These are phyloP conservation scores for Corrigiola litoralis DNA, from an alignment of 179 eudicot genomes.

Conservation along the genomic window DNA sequence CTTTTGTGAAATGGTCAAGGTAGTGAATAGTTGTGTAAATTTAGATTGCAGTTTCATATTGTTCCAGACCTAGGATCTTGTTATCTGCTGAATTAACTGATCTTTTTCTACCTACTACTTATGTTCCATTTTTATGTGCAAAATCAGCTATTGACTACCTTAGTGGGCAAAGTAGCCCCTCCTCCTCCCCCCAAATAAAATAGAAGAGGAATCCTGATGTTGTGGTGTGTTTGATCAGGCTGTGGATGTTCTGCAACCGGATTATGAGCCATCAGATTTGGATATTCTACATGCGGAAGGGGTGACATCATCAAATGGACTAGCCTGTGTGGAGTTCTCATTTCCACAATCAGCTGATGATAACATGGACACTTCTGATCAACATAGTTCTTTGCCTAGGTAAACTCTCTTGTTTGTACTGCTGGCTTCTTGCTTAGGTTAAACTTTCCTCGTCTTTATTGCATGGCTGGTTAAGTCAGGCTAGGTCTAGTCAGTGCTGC, in stretches of 20 bases:
- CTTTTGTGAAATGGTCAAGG: not conserved
- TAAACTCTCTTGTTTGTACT: conserved; percentile 14
- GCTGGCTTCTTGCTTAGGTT: too few relatives aligned
- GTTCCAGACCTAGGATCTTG: too few relatives aligned
- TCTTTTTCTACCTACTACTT: too few relatives aligned
- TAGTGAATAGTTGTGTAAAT: too few relatives aligned
- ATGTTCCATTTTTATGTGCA: too few relatives aligned
- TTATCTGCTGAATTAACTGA: too few relatives aligned
- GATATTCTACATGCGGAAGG: conserved; percentile 95
- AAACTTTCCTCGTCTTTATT: too few relatives aligned
- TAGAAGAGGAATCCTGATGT: not conserved
- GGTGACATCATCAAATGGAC: conserved; percentile 87
- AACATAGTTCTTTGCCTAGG: conserved; percentile 63
- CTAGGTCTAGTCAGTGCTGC: not conserved
- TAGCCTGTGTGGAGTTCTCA: conserved; percentile 79
- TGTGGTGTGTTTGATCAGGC: conserved; percentile 45
- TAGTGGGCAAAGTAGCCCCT: too few relatives aligned
- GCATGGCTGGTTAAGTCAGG: too few relatives aligned
- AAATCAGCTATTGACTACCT: too few relatives aligned
- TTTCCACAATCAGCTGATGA: conserved; percentile 64
- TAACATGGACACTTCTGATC: conserved; percentile 50
- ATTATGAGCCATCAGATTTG: conserved; percentile 80
- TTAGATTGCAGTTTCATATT: too few relatives aligned
- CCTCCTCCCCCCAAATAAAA: not conserved
- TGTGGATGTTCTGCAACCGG: conserved; percentile 70